These are phyloP conservation scores for Suhomyces bribrorum DNA, from an alignment of 1,139 yeast genomes.

Conservation along the genomic window DNA sequence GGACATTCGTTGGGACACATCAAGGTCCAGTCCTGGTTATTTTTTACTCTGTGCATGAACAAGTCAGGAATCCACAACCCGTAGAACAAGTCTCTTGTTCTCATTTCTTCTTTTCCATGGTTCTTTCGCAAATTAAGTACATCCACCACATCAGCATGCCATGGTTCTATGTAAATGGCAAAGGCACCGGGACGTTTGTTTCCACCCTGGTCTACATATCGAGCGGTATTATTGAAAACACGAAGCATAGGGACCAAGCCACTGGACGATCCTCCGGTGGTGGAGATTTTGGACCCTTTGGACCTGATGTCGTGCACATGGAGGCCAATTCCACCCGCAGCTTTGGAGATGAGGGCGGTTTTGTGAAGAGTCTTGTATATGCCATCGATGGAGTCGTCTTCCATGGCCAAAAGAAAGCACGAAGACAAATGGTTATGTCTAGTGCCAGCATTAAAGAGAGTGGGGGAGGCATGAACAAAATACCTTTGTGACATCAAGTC, in stretches of 20 bases:
- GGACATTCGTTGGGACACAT: slow-evolving; percentile 57
- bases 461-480: slow-evolving; percentile 89
- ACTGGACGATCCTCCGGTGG: slow-evolving; percentile 86
- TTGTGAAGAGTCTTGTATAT: slow-evolving; percentile 84
- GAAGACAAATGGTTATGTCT: slow-evolving; percentile 86
- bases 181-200: slow-evolving; percentile 94
- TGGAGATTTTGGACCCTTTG: slow-evolving; percentile 84
- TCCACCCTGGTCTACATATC: slow-evolving; percentile 94
- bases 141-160: slow-evolving; percentile 88
- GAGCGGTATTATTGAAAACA: slow-evolving; percentile 87
- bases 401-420: slow-evolving; percentile 85
- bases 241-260: slow-evolving; percentile 90
- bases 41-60: slow-evolving; percentile 57
- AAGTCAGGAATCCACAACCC: slow-evolving; percentile 93
- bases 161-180: slow-evolving; percentile 85
- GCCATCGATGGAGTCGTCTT: slow-evolving; percentile 88
- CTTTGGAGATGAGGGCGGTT: slow-evolving; percentile 83
- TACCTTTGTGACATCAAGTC: slow-evolving; percentile 76
- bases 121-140: slow-evolving; percentile 83
- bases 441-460: slow-evolving; percentile 88
- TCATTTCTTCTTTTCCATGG: slow-evolving; percentile 87
- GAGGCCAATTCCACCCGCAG: slow-evolving; percentile 91
- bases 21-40: slow-evolving; percentile 51
- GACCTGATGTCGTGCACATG: slow-evolving; percentile 83
- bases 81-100: slow-evolving; percentile 87